These are phyloP conservation scores for Codiaeum variegatum DNA, from an alignment of 441 rosid species.

Conservation along the genomic window DNA sequence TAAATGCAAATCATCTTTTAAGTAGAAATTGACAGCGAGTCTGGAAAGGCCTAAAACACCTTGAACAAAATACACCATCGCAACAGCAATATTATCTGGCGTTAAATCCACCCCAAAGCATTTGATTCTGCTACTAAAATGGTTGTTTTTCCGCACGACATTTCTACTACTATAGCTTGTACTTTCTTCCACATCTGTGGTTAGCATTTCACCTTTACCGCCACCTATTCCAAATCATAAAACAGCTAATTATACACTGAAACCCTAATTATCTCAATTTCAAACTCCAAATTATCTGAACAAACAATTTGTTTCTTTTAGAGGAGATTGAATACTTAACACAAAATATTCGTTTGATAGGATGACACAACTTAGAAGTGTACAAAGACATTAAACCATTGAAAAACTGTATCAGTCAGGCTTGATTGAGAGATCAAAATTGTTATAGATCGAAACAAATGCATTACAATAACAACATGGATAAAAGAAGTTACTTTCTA, in stretches of 20 bases:
- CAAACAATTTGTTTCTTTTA: too few relatives aligned
- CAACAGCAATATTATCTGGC: conserved; percentile 86
- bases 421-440: too few relatives aligned
- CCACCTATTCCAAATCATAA: conserved; percentile 3
- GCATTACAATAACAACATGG: background rate
- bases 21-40: conserved; percentile 87
- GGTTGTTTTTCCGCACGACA: conserved; percentile 39
- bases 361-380: too few relatives aligned
- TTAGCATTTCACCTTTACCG: conserved; percentile 40
- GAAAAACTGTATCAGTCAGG: too few relatives aligned
- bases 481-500: conserved; percentile 33
- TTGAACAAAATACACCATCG: conserved; percentile 98
- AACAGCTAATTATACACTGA: background rate
- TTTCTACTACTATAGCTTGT: conserved; percentile 26
- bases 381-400: too few relatives aligned
- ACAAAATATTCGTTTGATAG: too few relatives aligned
- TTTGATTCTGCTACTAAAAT: conserved; percentile 32
- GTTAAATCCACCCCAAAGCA: conserved; percentile 77
- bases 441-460: background rate
- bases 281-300: background rate
- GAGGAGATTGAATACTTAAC: too few relatives aligned
- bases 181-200: conserved; percentile 37
- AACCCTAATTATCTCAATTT: background rate
- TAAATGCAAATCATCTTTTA: conserved; percentile 91
- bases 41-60: conserved; percentile 93